phyloP scores from a whole-genome alignment of 768 basidiomycete species.

The Auricularia sp. region DNA sequence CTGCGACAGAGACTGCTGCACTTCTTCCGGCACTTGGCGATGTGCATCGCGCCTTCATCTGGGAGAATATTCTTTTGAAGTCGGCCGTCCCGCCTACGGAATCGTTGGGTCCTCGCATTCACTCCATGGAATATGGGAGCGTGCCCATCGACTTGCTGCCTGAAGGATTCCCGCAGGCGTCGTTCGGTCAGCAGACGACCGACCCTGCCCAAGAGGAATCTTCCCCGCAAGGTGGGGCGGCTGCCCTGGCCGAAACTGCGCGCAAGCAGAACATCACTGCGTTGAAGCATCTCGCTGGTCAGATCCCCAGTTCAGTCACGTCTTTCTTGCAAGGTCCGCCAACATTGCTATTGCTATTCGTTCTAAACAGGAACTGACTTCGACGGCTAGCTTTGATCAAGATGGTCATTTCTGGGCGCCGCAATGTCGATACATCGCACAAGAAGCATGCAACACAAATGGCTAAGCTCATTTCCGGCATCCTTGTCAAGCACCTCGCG shows the following conservation, averaged over 20 bases:
- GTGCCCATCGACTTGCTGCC: constrained; percentile 6
- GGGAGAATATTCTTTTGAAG: constrained; percentile 80
- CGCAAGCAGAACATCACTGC: constrained; percentile 62
- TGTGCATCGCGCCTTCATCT: constrained; percentile 72
- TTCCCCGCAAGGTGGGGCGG: not conserved
- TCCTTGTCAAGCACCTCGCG: constrained; percentile 64
- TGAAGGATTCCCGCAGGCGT: not conserved
- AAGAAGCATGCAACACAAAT: constrained; percentile 68
- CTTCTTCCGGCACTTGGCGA: constrained; percentile 65
- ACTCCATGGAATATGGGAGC: not conserved
- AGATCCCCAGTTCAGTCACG: constrained; percentile 61
- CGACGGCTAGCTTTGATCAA: constrained; percentile 64
- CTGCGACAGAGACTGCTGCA: constrained; percentile 49
- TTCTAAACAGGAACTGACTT: not conserved
- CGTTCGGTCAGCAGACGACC: not conserved
- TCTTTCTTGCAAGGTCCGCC: constrained; percentile 79
- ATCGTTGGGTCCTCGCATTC: not conserved
- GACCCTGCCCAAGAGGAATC: not conserved
- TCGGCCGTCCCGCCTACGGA: constrained; percentile 30
- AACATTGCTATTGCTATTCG: not conserved
- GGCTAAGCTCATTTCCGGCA: constrained; percentile 56
- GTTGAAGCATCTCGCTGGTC: constrained; percentile 69
- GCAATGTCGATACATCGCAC: constrained; percentile 65
- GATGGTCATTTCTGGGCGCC: constrained; percentile 65
- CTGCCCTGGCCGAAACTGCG: constrained; percentile 19